These are phyloP conservation scores for Saccharum officinarum DNA, from an alignment of 176 grass and related monocot species.

Conservation along the genomic window DNA sequence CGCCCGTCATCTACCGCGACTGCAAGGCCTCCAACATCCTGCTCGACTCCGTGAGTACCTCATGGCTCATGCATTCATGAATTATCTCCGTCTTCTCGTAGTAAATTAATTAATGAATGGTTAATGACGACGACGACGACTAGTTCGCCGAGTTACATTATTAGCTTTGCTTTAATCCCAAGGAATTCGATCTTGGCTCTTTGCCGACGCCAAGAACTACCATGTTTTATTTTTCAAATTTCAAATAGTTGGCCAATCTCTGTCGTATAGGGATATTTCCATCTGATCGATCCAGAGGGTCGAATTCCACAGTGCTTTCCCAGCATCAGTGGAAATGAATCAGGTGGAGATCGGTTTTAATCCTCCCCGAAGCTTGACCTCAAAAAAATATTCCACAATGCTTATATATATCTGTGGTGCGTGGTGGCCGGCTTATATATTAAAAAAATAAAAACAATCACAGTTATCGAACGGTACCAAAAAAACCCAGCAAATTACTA, in stretches of 20 bases:
- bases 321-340: too few species aligned
- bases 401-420: background rate
- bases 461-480: background rate
- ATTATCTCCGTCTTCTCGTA: too few species aligned
- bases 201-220: background rate
- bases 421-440: background rate
- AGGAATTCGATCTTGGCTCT: background rate
- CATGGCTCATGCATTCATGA: too few species aligned
- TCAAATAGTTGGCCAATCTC: background rate
- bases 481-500: background rate
- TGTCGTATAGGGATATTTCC: background rate
- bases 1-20: conserved; percentile 87
- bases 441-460: background rate
- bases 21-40: conserved; percentile 98
- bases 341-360: too few species aligned
- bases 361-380: too few species aligned
- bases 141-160: background rate
- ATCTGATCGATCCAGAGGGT: background rate
- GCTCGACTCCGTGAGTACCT: conserved; percentile 61
- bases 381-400: background rate
- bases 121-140: background rate
- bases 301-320: too few species aligned
- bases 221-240: conserved; percentile 20
- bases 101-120: too few species aligned
- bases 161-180: background rate